Percentiles rank a stretch among this genome's conserved stretches.
Evolutionary conservation across 2,329 filamentous ascomycete genomes (phyloP).

Genomic region (Fusarium keratoplasticum): DNA sequence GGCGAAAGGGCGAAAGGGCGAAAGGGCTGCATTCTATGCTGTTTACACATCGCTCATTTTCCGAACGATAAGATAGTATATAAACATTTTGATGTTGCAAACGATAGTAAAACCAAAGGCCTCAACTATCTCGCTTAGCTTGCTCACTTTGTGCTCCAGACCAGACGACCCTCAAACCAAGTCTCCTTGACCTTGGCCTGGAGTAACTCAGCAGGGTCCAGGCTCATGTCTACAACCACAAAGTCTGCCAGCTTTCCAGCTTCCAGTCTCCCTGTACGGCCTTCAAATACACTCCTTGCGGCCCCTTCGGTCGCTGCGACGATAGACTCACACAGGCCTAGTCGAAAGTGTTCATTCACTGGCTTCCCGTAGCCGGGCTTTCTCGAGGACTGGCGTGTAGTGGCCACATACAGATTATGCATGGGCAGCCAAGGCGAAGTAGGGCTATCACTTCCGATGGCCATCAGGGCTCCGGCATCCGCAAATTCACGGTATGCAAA

Average conservation of each 20-base stretch:
- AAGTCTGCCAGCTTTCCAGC: conserved; percentile 65
- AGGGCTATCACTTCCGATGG: conserved; percentile 65
- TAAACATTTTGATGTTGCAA: no score
- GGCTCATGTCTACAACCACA: conserved; percentile 56
- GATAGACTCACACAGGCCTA: conserved; percentile 62
- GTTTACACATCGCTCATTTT: no score
- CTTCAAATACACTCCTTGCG: conserved; percentile 64
- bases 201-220: conserved; percentile 59
- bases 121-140: no score
- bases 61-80: no score
- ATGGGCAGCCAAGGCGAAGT: conserved; percentile 64
- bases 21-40: no score
- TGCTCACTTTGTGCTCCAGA: conserved; percentile 41
- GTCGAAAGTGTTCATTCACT: conserved; percentile 61
- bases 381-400: conserved; percentile 62
- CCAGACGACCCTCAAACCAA: conserved; percentile 48
- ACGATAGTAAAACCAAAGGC: no score
- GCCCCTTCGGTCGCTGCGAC: conserved; percentile 61
- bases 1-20: no score
- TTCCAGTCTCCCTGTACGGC: conserved; percentile 59
- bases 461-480: conserved; percentile 60
- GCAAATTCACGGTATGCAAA: conserved; percentile 71
- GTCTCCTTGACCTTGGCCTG: conserved; percentile 60
- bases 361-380: conserved; percentile 53
- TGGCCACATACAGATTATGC: conserved; percentile 65